phyloP scores from a whole-genome alignment of 352 stramenopile species.

The Pythium utonaiense region DNA sequence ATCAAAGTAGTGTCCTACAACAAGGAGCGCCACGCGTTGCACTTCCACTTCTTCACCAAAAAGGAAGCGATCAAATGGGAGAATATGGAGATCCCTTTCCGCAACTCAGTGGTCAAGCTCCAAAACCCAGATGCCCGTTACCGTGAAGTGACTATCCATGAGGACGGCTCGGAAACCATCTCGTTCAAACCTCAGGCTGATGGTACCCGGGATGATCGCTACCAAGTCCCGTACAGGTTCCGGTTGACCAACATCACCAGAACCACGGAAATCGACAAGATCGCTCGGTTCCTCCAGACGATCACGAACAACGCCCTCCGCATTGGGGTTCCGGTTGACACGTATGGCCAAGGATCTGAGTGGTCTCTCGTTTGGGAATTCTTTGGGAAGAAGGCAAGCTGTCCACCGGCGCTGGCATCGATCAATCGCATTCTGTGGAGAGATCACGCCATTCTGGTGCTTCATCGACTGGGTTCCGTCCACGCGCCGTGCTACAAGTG shows the following conservation, averaged over 20 bases:
- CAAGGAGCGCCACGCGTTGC: neutral
- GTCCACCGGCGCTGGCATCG: neutral
- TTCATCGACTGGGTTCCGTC: neutral
- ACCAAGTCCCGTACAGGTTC: constrained; percentile 7
- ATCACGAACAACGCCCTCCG: neutral
- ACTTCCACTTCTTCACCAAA: constrained; percentile 14
- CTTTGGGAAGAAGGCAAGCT: neutral
- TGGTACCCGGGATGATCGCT: constrained; percentile 5
- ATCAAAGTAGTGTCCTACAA: constrained; percentile 12
- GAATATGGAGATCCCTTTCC: constrained; percentile 2
- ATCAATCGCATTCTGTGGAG: constrained; percentile 12
- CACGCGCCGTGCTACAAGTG: constrained; percentile 6
- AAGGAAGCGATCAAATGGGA: neutral
- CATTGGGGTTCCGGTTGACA: constrained; percentile 7
- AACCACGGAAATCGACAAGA: neutral
- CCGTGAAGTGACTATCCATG: too few species aligned
- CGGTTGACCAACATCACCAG: constrained; percentile 7
- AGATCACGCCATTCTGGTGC: neutral
- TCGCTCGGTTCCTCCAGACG: neutral
- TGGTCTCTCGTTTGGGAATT: constrained; percentile 17
- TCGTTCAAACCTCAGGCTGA: neutral
- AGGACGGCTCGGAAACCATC: neutral
- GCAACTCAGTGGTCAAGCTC: neutral
- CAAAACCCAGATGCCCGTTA: constrained; percentile 6
- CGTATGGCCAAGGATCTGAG: constrained; percentile 4